Conservation (phyloP, 495 filamentous ascomycete genomes). For the Penicillium robsamsonii region DNA sequence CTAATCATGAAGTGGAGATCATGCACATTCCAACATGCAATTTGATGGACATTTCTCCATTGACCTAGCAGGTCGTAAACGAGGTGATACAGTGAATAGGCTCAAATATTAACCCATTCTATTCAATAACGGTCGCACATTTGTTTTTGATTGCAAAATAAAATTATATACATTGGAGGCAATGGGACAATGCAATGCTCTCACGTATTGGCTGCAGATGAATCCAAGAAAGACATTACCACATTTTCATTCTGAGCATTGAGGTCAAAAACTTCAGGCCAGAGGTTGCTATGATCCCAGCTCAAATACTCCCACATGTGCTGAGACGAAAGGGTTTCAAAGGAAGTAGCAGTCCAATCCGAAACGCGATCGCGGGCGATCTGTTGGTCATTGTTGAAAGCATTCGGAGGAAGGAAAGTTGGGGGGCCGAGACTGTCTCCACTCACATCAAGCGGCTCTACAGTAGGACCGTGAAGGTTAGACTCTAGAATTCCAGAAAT, state of each 20-base stretch:
- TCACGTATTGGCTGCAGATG: background rate
- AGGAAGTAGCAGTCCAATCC: slow-evolving; percentile 14
- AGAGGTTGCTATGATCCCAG: slow-evolving; percentile 25
- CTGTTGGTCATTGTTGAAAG: slow-evolving; percentile 3
- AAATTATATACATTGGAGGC: background rate
- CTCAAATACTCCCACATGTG: slow-evolving; percentile 34
- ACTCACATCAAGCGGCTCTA: slow-evolving; percentile 11
- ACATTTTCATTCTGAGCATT: background rate
- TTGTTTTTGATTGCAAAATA: background rate
- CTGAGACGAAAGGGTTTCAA: slow-evolving; percentile 21
- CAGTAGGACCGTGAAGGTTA: slow-evolving; percentile 5
- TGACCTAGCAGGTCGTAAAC: background rate
- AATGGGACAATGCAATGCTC: background rate
- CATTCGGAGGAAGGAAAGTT: background rate
- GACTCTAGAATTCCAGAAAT: slow-evolving; percentile 65
- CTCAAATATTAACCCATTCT: background rate
- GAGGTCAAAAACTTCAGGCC: slow-evolving; percentile 15
- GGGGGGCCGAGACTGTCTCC: background rate
- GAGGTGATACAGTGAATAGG: background rate
- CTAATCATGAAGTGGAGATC: no score
- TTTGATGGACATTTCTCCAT: background rate
- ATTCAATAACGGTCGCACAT: background rate
- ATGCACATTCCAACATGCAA: background rate
- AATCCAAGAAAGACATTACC: slow-evolving; percentile 10
- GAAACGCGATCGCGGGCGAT: slow-evolving; percentile 5